These are phyloP conservation scores for Prunus salicina DNA, from an alignment of 306 rosid species.

Conservation along the genomic window DNA sequence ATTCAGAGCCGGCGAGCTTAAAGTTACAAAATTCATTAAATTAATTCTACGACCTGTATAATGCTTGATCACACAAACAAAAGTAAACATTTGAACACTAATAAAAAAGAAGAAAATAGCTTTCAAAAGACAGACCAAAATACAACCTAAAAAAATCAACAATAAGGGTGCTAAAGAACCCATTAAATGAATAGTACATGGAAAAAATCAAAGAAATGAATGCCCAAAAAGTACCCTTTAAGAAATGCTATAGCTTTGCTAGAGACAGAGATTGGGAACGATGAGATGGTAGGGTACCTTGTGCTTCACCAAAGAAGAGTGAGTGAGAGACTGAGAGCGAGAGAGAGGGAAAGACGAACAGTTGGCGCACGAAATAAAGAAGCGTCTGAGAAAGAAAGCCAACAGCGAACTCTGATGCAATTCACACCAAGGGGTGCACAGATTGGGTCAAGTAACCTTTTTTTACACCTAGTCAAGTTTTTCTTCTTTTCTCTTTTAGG, in stretches of 20 bases:
- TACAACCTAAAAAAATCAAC: neutral
- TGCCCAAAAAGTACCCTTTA: conserved; percentile 20
- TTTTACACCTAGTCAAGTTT: conserved; percentile 19
- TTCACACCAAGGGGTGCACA: neutral
- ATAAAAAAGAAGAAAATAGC: neutral
- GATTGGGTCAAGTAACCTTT: conserved; percentile 15
- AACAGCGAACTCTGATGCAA: conserved; percentile 24
- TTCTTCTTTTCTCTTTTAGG: neutral
- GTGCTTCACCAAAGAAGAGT: neutral
- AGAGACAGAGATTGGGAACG: conserved; percentile 16
- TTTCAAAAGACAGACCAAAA: neutral
- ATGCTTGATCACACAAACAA: conserved; percentile 23
- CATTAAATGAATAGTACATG: no score
- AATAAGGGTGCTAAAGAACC: neutral
- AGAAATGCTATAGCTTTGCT: conserved; percentile 17
- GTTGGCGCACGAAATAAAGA: conserved; percentile 30
- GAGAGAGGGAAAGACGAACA: conserved; percentile 26
- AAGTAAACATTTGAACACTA: neutral
- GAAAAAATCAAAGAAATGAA: no score
- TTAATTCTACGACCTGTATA: conserved; percentile 1
- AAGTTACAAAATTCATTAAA: neutral
- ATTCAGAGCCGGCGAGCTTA: neutral
- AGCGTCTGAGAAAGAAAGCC: conserved; percentile 32
- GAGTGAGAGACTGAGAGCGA: neutral
- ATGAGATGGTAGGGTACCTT: conserved; percentile 23